phyloP scores from a whole-genome alignment of 805 yeast species.

The Pichia cabralensis region DNA sequence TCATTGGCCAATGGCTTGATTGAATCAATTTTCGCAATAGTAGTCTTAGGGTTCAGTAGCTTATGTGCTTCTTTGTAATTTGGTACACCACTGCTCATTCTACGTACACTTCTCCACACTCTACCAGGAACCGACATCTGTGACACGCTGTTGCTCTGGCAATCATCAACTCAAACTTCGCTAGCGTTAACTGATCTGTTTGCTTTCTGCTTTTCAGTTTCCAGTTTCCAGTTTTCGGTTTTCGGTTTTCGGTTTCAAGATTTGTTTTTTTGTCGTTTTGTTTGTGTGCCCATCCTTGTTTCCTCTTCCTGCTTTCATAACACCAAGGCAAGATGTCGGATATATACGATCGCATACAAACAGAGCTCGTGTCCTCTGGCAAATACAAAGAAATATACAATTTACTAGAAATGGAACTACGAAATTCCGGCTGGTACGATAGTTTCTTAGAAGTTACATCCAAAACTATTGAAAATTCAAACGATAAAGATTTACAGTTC shows the following conservation, averaged over 20 bases:
- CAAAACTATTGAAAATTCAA: conserved; percentile 25
- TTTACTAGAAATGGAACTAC: conserved; percentile 50
- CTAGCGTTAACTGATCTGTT: too few relatives aligned
- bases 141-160: too few relatives aligned
- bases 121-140: too few relatives aligned
- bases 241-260: too few relatives aligned
- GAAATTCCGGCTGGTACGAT: conserved; percentile 83
- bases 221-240: too few relatives aligned
- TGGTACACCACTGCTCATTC: too few relatives aligned
- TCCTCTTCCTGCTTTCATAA: too few relatives aligned
- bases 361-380: conserved; percentile 64
- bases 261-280: too few relatives aligned
- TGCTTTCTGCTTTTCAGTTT: too few relatives aligned
- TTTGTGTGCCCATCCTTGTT: too few relatives aligned
- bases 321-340: conserved; percentile 28
- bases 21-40: conserved; percentile 22
- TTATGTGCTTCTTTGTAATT: conserved; percentile 3
- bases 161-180: too few relatives aligned
- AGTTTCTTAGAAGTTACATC: conserved; percentile 52
- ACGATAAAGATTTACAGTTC: conserved; percentile 31
- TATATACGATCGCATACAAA: conserved; percentile 45
- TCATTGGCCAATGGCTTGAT: conserved; percentile 25
- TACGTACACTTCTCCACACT: too few relatives aligned
- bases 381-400: conserved; percentile 69
- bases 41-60: conserved; percentile 14